phyloP scores from a whole-genome alignment of 352 stramenopile species.

The Saprolegnia diclina region DNA sequence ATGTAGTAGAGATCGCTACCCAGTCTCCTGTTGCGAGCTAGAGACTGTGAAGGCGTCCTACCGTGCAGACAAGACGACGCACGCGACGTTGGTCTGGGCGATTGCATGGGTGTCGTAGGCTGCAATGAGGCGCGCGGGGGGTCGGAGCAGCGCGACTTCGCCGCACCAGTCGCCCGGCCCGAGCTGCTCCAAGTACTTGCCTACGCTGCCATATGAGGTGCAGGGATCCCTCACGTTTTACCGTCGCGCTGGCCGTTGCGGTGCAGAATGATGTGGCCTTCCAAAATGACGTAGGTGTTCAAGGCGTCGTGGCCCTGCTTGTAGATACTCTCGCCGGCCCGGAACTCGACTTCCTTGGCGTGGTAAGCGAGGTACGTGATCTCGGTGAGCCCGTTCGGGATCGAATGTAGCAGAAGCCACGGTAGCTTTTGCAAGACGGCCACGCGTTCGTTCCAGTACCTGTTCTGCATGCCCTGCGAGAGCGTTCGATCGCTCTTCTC shows the following conservation, averaged over 20 bases:
- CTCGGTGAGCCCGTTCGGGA: background rate
- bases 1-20: background rate
- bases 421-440: slow-evolving; percentile 3
- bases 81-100: background rate
- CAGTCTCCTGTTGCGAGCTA: background rate
- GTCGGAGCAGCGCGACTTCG: background rate
- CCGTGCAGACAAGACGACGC: background rate
- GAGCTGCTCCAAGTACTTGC: slow-evolving; percentile 4
- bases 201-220: background rate
- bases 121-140: background rate
- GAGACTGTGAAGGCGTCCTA: background rate
- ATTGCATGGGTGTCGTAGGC: background rate
- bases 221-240: background rate
- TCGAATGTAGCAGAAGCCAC: slow-evolving; percentile 15
- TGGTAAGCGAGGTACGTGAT: slow-evolving; percentile 12
- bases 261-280: slow-evolving; percentile 17
- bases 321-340: slow-evolving; percentile 19
- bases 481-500: background rate
- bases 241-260: background rate
- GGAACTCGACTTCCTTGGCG: background rate
- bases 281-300: slow-evolving; percentile 3
- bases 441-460: slow-evolving; percentile 14
- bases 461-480: background rate
- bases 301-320: slow-evolving; percentile 7
- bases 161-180: background rate